These are phyloP conservation scores for Colletotrichum liaoningense DNA, from an alignment of 2,329 filamentous ascomycete species.

Conservation along the genomic window DNA sequence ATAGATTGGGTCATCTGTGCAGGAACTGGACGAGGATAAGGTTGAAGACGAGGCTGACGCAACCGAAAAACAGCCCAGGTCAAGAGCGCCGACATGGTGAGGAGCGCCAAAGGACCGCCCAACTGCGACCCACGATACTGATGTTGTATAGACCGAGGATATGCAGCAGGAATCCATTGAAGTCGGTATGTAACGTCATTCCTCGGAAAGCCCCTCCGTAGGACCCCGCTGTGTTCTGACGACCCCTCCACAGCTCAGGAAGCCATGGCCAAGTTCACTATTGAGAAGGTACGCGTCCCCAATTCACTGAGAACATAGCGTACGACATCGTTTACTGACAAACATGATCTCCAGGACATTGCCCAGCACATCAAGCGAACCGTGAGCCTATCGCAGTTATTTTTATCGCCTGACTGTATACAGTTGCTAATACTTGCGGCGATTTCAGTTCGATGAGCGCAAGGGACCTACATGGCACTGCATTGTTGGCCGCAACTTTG, in stretches of 20 bases:
- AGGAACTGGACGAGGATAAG: neutral
- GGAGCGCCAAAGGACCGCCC: slow-evolving; percentile 38
- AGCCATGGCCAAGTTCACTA: slow-evolving; percentile 71
- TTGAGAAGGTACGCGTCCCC: slow-evolving; percentile 64
- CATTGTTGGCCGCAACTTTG: slow-evolving; percentile 98
- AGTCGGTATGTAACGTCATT: slow-evolving; percentile 76
- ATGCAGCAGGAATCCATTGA: slow-evolving; percentile 97
- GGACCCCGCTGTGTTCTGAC: slow-evolving; percentile 19
- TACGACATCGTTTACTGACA: slow-evolving; percentile 22
- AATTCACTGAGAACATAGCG: neutral
- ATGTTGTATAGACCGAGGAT: slow-evolving; percentile 80
- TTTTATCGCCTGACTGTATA: neutral
- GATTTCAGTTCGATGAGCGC: slow-evolving; percentile 88
- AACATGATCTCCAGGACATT: slow-evolving; percentile 74
- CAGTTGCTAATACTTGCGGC: slow-evolving; percentile 7
- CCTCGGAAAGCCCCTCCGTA: neutral
- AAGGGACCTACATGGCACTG: slow-evolving; percentile 99
- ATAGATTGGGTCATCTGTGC: slow-evolving; percentile 19
- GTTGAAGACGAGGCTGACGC: slow-evolving; percentile 19
- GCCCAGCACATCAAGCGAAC: slow-evolving; percentile 96
- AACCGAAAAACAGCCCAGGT: slow-evolving; percentile 78
- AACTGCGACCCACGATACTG: slow-evolving; percentile 40
- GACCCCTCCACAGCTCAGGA: slow-evolving; percentile 63
- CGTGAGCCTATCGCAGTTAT: slow-evolving; percentile 59
- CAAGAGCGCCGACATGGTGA: slow-evolving; percentile 98